A percentile compares a stretch with the other conserved stretches of the same genome.
phyloP scores from a whole-genome alignment of 169 alveolate genomes.

The Eimeria acervulina region DNA sequence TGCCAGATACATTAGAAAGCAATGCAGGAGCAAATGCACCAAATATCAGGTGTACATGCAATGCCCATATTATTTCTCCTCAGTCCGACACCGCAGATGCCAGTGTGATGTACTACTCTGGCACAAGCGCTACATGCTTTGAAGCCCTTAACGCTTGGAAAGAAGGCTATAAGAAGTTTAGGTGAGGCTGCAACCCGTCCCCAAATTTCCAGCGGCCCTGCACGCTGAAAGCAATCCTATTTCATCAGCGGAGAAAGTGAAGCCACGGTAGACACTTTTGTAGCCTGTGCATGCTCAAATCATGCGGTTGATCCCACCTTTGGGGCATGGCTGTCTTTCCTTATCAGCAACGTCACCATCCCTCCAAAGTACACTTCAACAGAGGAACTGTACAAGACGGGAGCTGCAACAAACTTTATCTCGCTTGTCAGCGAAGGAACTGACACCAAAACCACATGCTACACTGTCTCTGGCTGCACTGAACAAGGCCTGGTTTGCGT shows the following conservation, averaged over 20 bases:
- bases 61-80: background rate
- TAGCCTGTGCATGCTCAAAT: background rate
- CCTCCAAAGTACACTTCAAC: conserved; percentile 25
- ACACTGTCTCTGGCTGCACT: conserved; percentile 4
- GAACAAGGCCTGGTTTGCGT: conserved; percentile 47
- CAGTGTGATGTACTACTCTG: conserved; percentile 53
- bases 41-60: background rate
- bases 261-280: background rate
- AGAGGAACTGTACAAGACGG: background rate
- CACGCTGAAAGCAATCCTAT: too few species aligned
- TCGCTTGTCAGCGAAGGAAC: conserved; percentile 52
- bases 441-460: background rate
- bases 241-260: background rate
- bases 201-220: too few species aligned
- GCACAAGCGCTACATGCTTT: background rate
- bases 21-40: background rate
- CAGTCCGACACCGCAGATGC: background rate
- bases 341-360: conserved; percentile 12
- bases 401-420: conserved; percentile 59
- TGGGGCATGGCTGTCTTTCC: background rate
- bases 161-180: conserved; percentile 27
- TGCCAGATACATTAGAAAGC: background rate
- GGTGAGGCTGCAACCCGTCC: background rate
- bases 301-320: background rate
- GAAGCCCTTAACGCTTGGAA: conserved; percentile 17